Base-by-base conservation (phyloP, 2,329 filamentous ascomycete species). In the Atkinsonella texensis region DNA sequence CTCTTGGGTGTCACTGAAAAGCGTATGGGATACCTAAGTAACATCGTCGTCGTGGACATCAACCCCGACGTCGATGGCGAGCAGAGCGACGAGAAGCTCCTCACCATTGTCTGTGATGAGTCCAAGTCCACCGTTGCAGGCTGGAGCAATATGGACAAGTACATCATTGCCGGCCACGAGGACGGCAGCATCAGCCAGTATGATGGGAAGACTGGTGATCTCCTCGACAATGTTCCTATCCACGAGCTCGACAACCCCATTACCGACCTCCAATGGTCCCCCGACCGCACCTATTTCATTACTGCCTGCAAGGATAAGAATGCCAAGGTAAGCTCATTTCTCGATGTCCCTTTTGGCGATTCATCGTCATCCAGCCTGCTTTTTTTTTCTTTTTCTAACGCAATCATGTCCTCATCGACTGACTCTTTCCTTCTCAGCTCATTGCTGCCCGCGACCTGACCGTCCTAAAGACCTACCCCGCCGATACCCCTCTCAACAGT, bases 241-340 rank as follows among this genome's bases (percentile, higher is more conserved):
- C 93, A 98, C 74, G 91, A 95, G 71, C 83, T 85, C 63, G 85
- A 88, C 73, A 74, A 78, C 64, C 77, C 79, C 69, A 87, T 98
- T 63, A 93, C 87, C 62, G 93, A 98, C 70, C 80, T 98, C 55
- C 93, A 98, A 74, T 97, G 93, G 87, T 85, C 89, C 51, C 70
- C 82, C 50, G 93, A 98, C 76, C 83, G 91, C 62, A 95, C 90
- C 63, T 96, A 96, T 75, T 97, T 97, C 76, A 93, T 98, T 75
- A 98, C 93, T 53, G 85, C 93, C 53, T 93, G 86, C 66, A 97
- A 96, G 77, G 93, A 98, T 79, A 98, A 98, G 80, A 85, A 87
- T 46, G 86, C 93, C 59, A 95, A 95, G 80, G 85, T 87, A 74
- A 38, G 68, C 53, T 28, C 18, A 15, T 13, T 48, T 6, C n/a